Percentiles rank a stretch among this genome's conserved stretches.
These are phyloP conservation scores for Clarireedia hainanense DNA, from an alignment of 2,329 filamentous ascomycete genomes.

Conservation along the genomic window DNA sequence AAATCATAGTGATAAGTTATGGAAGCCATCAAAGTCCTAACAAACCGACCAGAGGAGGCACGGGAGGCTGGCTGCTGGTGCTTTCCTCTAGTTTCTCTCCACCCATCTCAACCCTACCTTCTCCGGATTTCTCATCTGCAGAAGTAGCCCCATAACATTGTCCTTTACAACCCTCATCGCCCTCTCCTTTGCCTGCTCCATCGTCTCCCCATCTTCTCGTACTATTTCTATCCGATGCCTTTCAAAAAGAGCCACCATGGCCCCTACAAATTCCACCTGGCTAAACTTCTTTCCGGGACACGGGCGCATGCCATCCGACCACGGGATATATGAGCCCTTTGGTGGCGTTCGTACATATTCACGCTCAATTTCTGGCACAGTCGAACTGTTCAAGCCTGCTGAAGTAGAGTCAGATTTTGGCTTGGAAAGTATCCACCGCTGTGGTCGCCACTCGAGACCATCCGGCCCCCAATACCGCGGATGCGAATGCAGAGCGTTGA, in stretches of 20 bases:
- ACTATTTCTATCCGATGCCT: conserved; percentile 8
- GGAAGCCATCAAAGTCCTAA: too few species aligned
- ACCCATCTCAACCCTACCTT: conserved; percentile 14
- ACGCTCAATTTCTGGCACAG: neutral
- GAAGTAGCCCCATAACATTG: conserved; percentile 12
- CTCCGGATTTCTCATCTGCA: conserved; percentile 16
- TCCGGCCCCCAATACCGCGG: neutral
- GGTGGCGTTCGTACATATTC: conserved; percentile 3
- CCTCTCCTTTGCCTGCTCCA: neutral
- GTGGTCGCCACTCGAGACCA: neutral
- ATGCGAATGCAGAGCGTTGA: neutral
- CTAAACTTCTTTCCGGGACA: conserved; percentile 20
- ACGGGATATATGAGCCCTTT: conserved; percentile 12
- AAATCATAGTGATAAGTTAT: too few species aligned
- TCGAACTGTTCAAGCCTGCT: neutral
- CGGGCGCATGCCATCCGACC: conserved; percentile 12
- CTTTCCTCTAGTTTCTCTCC: neutral
- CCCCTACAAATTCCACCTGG: conserved; percentile 20
- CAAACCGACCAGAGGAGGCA: too few species aligned
- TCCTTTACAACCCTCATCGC: conserved; percentile 12
- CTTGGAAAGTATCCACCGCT: neutral
- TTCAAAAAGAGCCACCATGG: conserved; percentile 8
- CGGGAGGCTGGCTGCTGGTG: too few species aligned
- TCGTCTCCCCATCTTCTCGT: neutral
- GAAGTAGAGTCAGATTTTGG: neutral